Percentiles rank a stretch among this genome's conserved stretches.
phyloP scores from a whole-genome alignment of 2,329 filamentous ascomycete species.

The Verticillium dahliae region DNA sequence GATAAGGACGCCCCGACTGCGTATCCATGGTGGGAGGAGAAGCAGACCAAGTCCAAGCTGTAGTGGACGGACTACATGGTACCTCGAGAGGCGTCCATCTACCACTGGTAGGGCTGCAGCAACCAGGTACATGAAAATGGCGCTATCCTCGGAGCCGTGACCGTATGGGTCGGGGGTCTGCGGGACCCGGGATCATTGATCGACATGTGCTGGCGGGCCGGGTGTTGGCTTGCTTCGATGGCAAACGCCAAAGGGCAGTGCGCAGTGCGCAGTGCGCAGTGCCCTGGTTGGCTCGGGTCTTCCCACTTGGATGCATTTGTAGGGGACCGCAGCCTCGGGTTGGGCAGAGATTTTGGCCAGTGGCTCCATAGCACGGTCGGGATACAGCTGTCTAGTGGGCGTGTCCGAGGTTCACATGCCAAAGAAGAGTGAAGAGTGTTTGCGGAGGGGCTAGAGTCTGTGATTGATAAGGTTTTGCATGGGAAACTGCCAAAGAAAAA shows the following conservation, averaged over 20 bases:
- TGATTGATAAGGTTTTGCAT: background rate
- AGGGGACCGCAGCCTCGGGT: background rate
- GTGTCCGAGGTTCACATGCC: background rate
- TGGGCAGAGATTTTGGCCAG: background rate
- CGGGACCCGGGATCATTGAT: background rate
- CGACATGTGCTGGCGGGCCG: background rate
- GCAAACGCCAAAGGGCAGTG: background rate
- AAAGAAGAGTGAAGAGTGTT: background rate
- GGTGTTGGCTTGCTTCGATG: background rate
- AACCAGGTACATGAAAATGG: background rate
- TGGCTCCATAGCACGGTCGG: background rate
- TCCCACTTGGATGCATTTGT: background rate
- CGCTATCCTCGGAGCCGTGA: background rate
- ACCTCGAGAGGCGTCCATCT: background rate
- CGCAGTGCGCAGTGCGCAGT: background rate
- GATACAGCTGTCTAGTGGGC: background rate
- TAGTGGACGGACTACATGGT: background rate
- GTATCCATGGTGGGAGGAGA: constrained; percentile 64
- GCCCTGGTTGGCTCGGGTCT: background rate
- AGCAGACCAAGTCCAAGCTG: constrained; percentile 21
- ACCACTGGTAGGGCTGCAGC: background rate
- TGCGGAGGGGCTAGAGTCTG: background rate
- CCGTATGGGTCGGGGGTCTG: background rate
- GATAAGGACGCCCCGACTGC: constrained; percentile 50
- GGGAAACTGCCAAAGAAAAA: background rate